Evolutionary conservation across 805 yeast species (phyloP).

Genomic region (Myxozyma udenii): DNA sequence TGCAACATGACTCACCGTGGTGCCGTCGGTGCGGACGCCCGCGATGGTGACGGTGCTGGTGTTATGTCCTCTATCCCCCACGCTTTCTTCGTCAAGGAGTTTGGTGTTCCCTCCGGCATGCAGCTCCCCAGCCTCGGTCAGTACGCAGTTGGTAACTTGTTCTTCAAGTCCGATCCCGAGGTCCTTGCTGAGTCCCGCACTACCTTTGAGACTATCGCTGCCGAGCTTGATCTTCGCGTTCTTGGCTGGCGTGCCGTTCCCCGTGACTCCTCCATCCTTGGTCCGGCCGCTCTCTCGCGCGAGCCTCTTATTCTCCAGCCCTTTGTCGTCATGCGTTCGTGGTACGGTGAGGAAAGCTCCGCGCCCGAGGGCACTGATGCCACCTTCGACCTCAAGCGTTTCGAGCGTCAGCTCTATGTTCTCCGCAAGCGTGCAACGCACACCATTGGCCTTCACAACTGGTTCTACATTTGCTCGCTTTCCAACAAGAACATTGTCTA

Average conservation of each 20-base stretch:
- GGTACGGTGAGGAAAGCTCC: slow-evolving; percentile 43
- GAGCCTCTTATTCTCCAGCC: slow-evolving; percentile 93
- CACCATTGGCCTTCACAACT: slow-evolving; percentile 88
- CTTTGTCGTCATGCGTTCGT: slow-evolving; percentile 66
- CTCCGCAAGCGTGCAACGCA: slow-evolving; percentile 87
- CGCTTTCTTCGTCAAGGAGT: slow-evolving; percentile 79
- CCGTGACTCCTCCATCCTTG: slow-evolving; percentile 87
- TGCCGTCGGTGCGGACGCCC: slow-evolving; percentile 92
- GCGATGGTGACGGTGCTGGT: slow-evolving; percentile 99
- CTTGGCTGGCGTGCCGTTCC: slow-evolving; percentile 96
- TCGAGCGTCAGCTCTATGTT: slow-evolving; percentile 80
- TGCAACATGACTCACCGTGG: slow-evolving; percentile 99
- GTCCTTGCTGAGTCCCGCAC: slow-evolving; percentile 65
- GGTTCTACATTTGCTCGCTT: slow-evolving; percentile 95
- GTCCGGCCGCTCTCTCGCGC: slow-evolving; percentile 90
- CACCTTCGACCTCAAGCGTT: slow-evolving; percentile 54
- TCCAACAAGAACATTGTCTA: slow-evolving; percentile 87
- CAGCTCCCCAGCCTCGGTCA: slow-evolving; percentile 75
- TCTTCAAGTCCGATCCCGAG: slow-evolving; percentile 79
- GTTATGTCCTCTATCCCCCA: slow-evolving; percentile 91
- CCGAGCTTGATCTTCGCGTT: slow-evolving; percentile 70
- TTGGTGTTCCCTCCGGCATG: slow-evolving; percentile 63
- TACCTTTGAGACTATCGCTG: slow-evolving; percentile 79
- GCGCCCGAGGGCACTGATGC: slow-evolving; percentile 55
- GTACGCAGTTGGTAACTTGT: slow-evolving; percentile 92